Evolutionary conservation across 225 moss, liverwort and hornwort genomes (phyloP), one percentile per base, ranked within the genome.

Genomic region (Physcomitrellopsis africana): DNA sequence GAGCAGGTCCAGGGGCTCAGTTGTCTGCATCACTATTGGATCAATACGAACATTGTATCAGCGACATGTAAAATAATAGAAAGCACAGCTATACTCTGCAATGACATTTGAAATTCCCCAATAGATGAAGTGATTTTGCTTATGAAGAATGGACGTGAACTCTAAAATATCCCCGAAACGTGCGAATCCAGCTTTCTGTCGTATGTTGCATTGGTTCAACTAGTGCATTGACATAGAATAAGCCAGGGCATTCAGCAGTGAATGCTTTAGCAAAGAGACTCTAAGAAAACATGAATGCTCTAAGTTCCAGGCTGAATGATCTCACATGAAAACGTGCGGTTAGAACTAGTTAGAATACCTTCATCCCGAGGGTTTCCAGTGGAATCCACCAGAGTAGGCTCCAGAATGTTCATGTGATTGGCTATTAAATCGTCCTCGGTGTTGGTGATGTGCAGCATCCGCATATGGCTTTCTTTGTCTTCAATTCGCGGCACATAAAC

Each of bases 401-500:
- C 99, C 72, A 86, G 68, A 76, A 99, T 99, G 55, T 93, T 89
- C 92, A 93, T 89, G 43, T 89, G 78, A 54, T 99, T 99, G 49
- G 86, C 82, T 49, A 81, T 81, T 60, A 99, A 72, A 74, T 99
- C 99, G 19, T 81, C 71, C 17, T 82, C 78, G 22, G 78, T 87
- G 65, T 87, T 87, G 58, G 89, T 88, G 67, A 99, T 85, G 69
- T 88, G 83, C 76, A 95, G 89, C 99, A 99, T 92, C 27, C 86
- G 81, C 93, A 99, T 99, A 67, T 99, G 93, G 56, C 93, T 92
- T 72, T 93, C 83, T 68, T 86, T 86, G 76, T 99, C 93, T 70
- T 92, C 77, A 18, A 99, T 73, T 72, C 99, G 93, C 76, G 99
- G 99, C 81, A 99, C 95, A 75, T 89, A 99, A 16, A 89, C 76